These are phyloP conservation scores for Claviceps sp. DNA, from an alignment of 2,329 filamentous ascomycete genomes.

Conservation along the genomic window DNA sequence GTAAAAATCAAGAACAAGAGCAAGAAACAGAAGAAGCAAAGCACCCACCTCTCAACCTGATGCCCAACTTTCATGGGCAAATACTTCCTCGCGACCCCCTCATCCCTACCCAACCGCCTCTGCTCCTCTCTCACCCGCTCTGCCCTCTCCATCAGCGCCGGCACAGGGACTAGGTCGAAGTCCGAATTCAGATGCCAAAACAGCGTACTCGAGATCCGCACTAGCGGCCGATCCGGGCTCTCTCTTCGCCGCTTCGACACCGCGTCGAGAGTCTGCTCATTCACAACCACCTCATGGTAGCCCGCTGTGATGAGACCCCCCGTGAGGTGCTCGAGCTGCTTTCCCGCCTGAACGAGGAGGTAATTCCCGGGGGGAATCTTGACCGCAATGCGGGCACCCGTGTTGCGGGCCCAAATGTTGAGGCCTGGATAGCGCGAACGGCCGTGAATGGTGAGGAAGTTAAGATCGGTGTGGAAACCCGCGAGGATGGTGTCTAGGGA, in stretches of 20 bases:
- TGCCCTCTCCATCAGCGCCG: constrained; percentile 31
- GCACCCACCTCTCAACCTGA: constrained; percentile 41
- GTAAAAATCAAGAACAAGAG: neutral
- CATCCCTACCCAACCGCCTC: constrained; percentile 35
- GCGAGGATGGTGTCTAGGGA: constrained; percentile 43
- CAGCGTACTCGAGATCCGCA: constrained; percentile 46
- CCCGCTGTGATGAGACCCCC: constrained; percentile 48
- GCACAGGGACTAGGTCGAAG: constrained; percentile 39
- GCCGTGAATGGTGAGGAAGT: constrained; percentile 52
- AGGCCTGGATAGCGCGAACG: constrained; percentile 48
- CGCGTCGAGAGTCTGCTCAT: constrained; percentile 34
- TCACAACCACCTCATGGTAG: constrained; percentile 49
- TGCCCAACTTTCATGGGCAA: constrained; percentile 43
- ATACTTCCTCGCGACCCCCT: constrained; percentile 37
- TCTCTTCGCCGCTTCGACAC: constrained; percentile 29
- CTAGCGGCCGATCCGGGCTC: constrained; percentile 34
- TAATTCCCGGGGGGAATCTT: constrained; percentile 44
- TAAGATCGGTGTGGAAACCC: constrained; percentile 51
- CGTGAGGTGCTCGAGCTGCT: constrained; percentile 49
- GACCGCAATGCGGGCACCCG: constrained; percentile 43
- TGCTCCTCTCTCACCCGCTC: constrained; percentile 31
- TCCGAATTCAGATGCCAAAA: constrained; percentile 49
- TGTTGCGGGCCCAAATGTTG: constrained; percentile 52
- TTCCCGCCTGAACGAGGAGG: constrained; percentile 47
- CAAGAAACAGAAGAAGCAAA: neutral